Evolutionary conservation across 148 eudicot species (phyloP).

Genomic region (Cornus controversa): DNA sequence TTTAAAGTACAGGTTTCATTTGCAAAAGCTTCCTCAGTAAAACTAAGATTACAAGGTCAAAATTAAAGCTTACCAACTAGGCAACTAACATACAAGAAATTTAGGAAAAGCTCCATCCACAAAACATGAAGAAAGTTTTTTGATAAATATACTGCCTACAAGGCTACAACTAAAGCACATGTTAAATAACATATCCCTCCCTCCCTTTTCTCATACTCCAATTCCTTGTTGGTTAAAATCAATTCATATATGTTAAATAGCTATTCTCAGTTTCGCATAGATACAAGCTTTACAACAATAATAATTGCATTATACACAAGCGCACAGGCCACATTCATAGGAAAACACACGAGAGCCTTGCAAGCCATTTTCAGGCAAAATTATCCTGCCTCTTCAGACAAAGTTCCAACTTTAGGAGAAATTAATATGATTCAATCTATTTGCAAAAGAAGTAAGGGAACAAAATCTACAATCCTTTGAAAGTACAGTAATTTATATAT

Average conservation of each 20-base stretch:
- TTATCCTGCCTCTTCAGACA: not conserved
- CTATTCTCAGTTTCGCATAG: not conserved
- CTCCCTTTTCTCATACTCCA: not conserved
- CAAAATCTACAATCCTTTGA: not conserved
- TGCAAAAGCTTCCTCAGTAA: not conserved
- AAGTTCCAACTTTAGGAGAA: too few relatives aligned
- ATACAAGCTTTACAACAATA: not conserved
- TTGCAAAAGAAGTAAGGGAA: not conserved
- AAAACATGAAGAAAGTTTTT: not conserved
- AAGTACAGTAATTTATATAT: too few relatives aligned
- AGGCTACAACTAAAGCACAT: not conserved
- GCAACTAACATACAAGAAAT: too few relatives aligned
- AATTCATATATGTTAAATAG: too few relatives aligned
- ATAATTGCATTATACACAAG: not conserved
- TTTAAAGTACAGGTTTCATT: not conserved
- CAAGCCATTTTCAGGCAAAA: not conserved
- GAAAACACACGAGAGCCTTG: not conserved
- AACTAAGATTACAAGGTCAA: not conserved
- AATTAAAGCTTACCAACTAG: not conserved
- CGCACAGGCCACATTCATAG: not conserved
- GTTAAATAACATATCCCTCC: not conserved
- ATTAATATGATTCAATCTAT: not conserved
- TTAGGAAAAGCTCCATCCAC: not conserved
- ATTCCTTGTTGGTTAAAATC: too few relatives aligned
- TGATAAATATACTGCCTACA: not conserved